Percentiles rank a stretch among this genome's conserved stretches.
These are phyloP conservation scores for Pythium dissimile DNA, from an alignment of 352 stramenopile genomes.

Conservation along the genomic window DNA sequence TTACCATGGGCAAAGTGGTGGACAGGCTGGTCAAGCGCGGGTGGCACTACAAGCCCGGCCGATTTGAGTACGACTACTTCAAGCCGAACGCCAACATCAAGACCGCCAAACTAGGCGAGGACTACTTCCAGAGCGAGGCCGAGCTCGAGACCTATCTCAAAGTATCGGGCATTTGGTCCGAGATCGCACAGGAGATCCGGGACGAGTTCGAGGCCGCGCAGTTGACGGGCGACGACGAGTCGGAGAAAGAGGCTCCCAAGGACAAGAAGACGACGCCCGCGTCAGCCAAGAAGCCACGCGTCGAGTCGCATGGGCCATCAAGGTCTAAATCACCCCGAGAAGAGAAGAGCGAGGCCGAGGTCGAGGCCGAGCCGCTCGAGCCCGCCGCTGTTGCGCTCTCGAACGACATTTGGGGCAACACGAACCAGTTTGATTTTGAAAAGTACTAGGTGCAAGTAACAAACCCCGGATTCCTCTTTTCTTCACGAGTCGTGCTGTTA, in stretches of 20 bases:
- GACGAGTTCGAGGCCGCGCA: conserved; percentile 22
- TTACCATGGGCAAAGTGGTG: conserved; percentile 60
- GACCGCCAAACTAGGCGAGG: conserved; percentile 46
- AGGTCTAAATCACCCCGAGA: neutral
- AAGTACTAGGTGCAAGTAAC: conserved; percentile 11
- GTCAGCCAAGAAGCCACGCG: conserved; percentile 26
- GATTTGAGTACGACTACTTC: conserved; percentile 86
- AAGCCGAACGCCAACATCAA: conserved; percentile 58
- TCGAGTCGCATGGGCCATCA: neutral
- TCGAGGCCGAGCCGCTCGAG: conserved; percentile 15
- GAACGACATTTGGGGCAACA: conserved; percentile 82
- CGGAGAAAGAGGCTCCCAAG: neutral
- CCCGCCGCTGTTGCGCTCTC: conserved; percentile 60
- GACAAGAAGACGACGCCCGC: neutral
- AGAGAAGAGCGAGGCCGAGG: conserved; percentile 3
- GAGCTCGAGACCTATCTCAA: conserved; percentile 71
- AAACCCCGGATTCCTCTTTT: no score
- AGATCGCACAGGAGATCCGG: conserved; percentile 43
- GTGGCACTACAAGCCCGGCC: conserved; percentile 66
- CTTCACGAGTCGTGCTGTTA: no score
- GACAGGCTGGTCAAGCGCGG: conserved; percentile 49
- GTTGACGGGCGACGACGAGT: conserved; percentile 5
- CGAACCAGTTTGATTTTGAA: conserved; percentile 74
- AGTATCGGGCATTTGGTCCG: conserved; percentile 54
- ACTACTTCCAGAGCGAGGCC: conserved; percentile 71